Evolutionary conservation across 179 eudicot species (phyloP).

Genomic region (Heliamphora pulchella): DNA sequence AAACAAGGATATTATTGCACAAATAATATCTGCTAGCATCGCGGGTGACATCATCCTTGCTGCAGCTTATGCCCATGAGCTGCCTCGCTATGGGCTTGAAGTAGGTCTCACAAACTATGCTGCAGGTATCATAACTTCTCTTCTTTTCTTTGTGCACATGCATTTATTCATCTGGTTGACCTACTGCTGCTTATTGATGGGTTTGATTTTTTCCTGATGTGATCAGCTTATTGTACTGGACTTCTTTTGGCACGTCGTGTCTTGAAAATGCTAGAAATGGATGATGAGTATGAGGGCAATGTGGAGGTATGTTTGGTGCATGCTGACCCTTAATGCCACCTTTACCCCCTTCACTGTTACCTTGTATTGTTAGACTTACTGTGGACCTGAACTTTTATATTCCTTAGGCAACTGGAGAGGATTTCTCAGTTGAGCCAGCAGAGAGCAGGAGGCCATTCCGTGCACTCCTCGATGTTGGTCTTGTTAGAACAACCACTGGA

Average conservation of each 20-base stretch:
- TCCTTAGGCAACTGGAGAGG: slow-evolving; percentile 61
- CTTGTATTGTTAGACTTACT: not conserved
- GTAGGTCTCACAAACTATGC: slow-evolving; percentile 76
- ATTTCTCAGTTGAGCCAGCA: slow-evolving; percentile 68
- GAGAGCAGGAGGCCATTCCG: slow-evolving; percentile 77
- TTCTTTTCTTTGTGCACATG: not conserved
- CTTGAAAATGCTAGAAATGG: slow-evolving; percentile 58
- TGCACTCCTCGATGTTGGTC: slow-evolving; percentile 79
- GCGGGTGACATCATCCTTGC: slow-evolving; percentile 61
- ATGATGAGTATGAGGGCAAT: slow-evolving; percentile 39
- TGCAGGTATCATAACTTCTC: slow-evolving; percentile 31
- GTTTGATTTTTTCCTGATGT: not conserved
- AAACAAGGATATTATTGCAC: slow-evolving; percentile 67
- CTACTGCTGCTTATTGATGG: not conserved
- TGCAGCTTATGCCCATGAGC: slow-evolving; percentile 72
- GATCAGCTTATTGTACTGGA: slow-evolving; percentile 65
- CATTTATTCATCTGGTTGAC: not conserved
- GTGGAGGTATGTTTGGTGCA: slow-evolving; percentile 26
- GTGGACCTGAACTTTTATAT: not conserved
- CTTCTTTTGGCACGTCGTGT: slow-evolving; percentile 65
- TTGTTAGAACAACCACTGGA: slow-evolving; percentile 60
- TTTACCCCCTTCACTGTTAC: not conserved
- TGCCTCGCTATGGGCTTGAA: slow-evolving; percentile 68
- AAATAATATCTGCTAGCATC: slow-evolving; percentile 57
- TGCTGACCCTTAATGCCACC: not conserved